A percentile compares a stretch with the other conserved stretches of the same genome.
Conservation (phyloP, 306 rosid genomes). For the Prunus armeniaca region DNA sequence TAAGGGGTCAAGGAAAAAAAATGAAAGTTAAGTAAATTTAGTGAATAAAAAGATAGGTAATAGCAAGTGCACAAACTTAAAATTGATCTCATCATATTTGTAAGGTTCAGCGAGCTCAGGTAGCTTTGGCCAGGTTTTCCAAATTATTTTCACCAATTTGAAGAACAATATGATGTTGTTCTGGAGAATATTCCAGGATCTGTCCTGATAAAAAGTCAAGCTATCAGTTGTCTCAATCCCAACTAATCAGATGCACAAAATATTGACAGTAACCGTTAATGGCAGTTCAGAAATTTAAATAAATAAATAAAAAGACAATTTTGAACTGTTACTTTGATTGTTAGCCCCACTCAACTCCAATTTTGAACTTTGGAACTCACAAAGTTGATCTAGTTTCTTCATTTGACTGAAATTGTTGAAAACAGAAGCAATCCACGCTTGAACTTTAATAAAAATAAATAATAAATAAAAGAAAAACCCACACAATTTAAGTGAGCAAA, state of each 20-base stretch:
- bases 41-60: background rate
- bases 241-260: background rate
- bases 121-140: constrained; percentile 81
- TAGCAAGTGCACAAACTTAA: constrained; percentile 54
- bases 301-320: background rate
- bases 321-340: too few relatives aligned
- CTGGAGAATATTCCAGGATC: constrained; percentile 82
- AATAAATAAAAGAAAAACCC: too few relatives aligned
- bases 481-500: background rate
- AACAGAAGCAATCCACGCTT: too few relatives aligned
- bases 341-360: background rate
- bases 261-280: background rate
- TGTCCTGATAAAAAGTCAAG: constrained; percentile 55
- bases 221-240: background rate
- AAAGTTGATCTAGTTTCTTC: background rate
- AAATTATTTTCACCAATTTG: constrained; percentile 95
- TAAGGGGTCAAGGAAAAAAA: constrained; percentile 18
- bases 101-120: constrained; percentile 74
- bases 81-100: constrained; percentile 84
- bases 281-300: background rate
- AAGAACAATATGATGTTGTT: constrained; percentile 92
- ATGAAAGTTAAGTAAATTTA: background rate
- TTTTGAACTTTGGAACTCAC: background rate
- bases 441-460: too few relatives aligned
- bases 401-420: background rate